A percentile compares a stretch with the other conserved stretches of the same genome.
Conservation (phyloP, 2,329 filamentous ascomycete species). For the Ploettnerulaceae sp. region DNA sequence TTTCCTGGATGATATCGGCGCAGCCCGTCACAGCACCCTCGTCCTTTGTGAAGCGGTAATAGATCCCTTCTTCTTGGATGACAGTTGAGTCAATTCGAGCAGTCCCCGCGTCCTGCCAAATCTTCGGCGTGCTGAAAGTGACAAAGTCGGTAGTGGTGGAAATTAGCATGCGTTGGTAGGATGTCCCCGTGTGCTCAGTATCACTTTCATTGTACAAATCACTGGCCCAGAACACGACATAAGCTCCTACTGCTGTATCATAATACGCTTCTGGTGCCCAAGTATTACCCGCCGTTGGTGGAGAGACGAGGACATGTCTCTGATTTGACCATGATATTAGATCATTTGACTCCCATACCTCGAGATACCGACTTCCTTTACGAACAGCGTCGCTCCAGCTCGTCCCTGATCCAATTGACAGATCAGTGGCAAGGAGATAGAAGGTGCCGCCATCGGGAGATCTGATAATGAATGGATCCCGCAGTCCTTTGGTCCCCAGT, state of each 20-base stretch:
- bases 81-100: constrained; percentile 11
- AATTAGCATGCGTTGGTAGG: constrained; percentile 10
- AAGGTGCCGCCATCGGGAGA: constrained; percentile 9
- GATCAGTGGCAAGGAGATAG: constrained; percentile 11
- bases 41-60: constrained; percentile 13
- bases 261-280: constrained; percentile 12
- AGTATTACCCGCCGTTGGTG: constrained; percentile 9
- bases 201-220: constrained; percentile 4
- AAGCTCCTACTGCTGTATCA: background rate
- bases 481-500: constrained; percentile 6
- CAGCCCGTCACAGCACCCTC: constrained; percentile 9
- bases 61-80: constrained; percentile 1
- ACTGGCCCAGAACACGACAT: constrained; percentile 10
- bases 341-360: constrained; percentile 10
- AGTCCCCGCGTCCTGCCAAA: constrained; percentile 10
- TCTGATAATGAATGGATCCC: constrained; percentile 9
- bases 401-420: constrained; percentile 6
- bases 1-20: constrained; percentile 9
- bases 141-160: constrained; percentile 6
- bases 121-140: constrained; percentile 7
- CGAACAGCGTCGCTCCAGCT: constrained; percentile 8
- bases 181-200: constrained; percentile 2
- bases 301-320: constrained; percentile 10
- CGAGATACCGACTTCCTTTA: constrained; percentile 9
- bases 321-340: constrained; percentile 10